phyloP scores from a whole-genome alignment of 305 asterid genomes.

The Solanum hybrid region DNA sequence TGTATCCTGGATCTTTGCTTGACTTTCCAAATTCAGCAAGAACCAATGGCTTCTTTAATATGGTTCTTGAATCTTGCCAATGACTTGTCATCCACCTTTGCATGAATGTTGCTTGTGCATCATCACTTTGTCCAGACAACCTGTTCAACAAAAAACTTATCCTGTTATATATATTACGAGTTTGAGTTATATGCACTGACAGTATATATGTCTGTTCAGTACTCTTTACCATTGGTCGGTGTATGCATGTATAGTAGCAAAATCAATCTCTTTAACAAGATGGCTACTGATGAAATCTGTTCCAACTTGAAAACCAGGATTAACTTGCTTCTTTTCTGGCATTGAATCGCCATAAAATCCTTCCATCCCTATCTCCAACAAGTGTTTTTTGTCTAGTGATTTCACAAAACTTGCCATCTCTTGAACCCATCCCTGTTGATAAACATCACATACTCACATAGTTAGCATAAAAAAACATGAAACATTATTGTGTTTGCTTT shows the following conservation, averaged over 20 bases:
- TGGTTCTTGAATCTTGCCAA: slow-evolving; percentile 39
- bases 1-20: slow-evolving; percentile 42
- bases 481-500: too few species aligned
- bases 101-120: slow-evolving; percentile 56
- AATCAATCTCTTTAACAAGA: slow-evolving; percentile 50
- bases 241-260: slow-evolving; percentile 71
- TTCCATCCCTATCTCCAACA: slow-evolving; percentile 71
- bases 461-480: too few species aligned
- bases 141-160: slow-evolving; percentile 15
- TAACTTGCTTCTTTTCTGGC: slow-evolving; percentile 41
- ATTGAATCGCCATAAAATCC: slow-evolving; percentile 72
- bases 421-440: slow-evolving; percentile 66
- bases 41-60: slow-evolving; percentile 56
- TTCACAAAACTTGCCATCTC: slow-evolving; percentile 71
- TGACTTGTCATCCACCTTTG: slow-evolving; percentile 61
- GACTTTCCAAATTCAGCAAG: slow-evolving; percentile 68
- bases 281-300: slow-evolving; percentile 59
- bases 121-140: slow-evolving; percentile 39
- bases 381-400: slow-evolving; percentile 43
- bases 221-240: slow-evolving; percentile 36
- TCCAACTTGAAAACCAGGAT: slow-evolving; percentile 74
- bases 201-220: too few species aligned
- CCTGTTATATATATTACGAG: too few species aligned
- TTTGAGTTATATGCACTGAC: too few species aligned
- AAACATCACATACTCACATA: too few species aligned